Base-by-base conservation (phyloP, 2,329 filamentous ascomycete genomes). In the Geosmithia morbida region DNA sequence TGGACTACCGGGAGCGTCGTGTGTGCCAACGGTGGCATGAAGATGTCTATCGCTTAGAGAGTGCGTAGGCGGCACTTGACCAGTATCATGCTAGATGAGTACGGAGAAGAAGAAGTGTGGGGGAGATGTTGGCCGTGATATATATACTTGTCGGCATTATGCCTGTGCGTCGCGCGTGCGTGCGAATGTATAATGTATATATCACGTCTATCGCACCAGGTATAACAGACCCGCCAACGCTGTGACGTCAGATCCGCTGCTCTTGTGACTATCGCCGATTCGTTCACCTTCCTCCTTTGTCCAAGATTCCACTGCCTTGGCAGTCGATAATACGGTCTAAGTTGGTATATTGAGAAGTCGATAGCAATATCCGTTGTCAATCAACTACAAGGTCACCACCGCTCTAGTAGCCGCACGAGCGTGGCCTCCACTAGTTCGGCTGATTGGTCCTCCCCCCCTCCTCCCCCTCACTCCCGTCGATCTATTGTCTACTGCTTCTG, bases 1-100 rank as follows among this genome's bases (percentile, higher is more conserved):
- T 86, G 81, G 81, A 80, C 77, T 49, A 86, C 82, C 1, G 83
- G 83, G 3, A 81, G 76, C 56, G 74, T 85, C 30, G 70, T 86
- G n/a, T 84, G 78, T 61, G 81, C 81, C 14, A 60, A 60, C 42
- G 82, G 82, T 2, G 65, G 66, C 10, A 65, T 65, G 61, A 63
- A 59, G 54, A 65, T 65, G 47, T 45, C 48, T 19, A 50, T 49
- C 41, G 46, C 49, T 41, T 45, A 37, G 11, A n/a, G n/a, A n/a
- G n/a, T n/a, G n/a, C n/a, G n/a, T n/a, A n/a, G n/a, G n/a, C n/a
- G n/a, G n/a, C n/a, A n/a, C n/a, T n/a, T n/a, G n/a, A n/a, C n/a
- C n/a, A n/a, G n/a, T n/a, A n/a, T n/a, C n/a, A n/a, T n/a, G n/a
- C n/a, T n/a, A n/a, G n/a, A n/a, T n/a, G n/a, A n/a, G n/a, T n/a